phyloP scores from a whole-genome alignment of 2,329 filamentous ascomycete species.

The Penicillium brevicompactum region DNA sequence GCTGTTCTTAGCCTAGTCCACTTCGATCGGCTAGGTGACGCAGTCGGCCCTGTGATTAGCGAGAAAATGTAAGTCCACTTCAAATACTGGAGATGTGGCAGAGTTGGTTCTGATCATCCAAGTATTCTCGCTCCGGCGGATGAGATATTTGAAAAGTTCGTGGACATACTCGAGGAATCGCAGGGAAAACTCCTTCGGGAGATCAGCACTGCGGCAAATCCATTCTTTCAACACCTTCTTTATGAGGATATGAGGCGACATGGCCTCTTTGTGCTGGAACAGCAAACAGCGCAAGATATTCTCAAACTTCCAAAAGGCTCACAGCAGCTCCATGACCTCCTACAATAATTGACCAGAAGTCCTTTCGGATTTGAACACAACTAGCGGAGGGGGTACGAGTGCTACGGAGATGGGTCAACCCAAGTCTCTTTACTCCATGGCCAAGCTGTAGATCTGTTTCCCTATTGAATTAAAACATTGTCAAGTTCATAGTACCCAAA shows the following conservation, averaged over 20 bases:
- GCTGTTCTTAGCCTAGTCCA: not conserved
- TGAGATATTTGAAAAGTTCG: not conserved
- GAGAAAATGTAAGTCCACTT: not conserved
- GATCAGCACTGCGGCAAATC: not conserved
- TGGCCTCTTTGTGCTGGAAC: not conserved
- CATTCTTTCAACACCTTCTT: not conserved
- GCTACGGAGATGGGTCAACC: not conserved
- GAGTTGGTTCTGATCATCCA: not conserved
- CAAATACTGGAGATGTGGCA: not conserved
- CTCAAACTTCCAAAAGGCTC: not conserved
- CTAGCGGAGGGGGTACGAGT: not conserved
- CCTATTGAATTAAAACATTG: not conserved
- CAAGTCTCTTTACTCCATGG: not conserved
- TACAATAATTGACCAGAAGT: not conserved
- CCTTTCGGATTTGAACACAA: not conserved
- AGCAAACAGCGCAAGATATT: not conserved
- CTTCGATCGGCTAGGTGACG: not conserved
- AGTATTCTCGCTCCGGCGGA: not conserved
- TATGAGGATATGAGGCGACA: not conserved
- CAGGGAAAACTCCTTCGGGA: not conserved
- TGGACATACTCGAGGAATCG: not conserved
- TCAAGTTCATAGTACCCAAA: not conserved
- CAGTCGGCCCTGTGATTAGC: not conserved
- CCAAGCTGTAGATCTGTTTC: not conserved
- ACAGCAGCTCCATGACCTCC: not conserved